Base-by-base conservation (phyloP, 202 grass and related monocot species). In the Hordeum pubiflorum region DNA sequence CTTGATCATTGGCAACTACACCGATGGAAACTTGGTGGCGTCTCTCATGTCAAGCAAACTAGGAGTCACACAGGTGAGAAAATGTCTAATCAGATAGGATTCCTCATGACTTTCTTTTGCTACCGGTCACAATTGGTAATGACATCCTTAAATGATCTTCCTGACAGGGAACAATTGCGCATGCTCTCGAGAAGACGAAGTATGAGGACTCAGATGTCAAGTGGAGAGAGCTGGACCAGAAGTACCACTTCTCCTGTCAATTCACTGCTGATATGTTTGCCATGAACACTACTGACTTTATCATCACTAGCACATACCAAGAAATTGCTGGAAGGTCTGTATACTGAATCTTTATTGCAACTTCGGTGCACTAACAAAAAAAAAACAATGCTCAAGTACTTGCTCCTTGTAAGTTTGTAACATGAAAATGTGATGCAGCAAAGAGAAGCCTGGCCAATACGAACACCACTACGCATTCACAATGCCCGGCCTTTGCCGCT, bases 231-330 rank as follows among this genome's bases (percentile, higher is more conserved):
- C 65, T 98, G 18, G 92, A 98, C 48, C 82, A 89, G 48, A 95
- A 91, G 61, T 98, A 95, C 69, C 95, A 95, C 74, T 95, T 98
- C 80, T 98, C 92, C 2, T 98, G 95, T 74, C 95, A 98, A 83
- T 98, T 98, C 78, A 98, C 92, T 3, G 95, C 95, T 27, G 95
- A 98, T 82, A 93, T 95, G 90, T 93, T 98, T 50, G 81, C 95
- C 5, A 98, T 98, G 95, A 98, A 98, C 83, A 79, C 90, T 71
- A 91, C 72, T n/a, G 95, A 98, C 83, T 98, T 98, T 21, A 95
- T 98, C 87, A 98, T 98, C 63, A 88, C 92, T 26, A 98, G 95
- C 76, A 98, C 90, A 50, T 97, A 94, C 81, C 94, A 97, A 81
- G 92, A 97, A 89, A 97, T 97, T 46, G 92, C 94, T 65, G 94